Conservation (phyloP, 2,329 filamentous ascomycete genomes). For the Alternaria tenuissima region DNA sequence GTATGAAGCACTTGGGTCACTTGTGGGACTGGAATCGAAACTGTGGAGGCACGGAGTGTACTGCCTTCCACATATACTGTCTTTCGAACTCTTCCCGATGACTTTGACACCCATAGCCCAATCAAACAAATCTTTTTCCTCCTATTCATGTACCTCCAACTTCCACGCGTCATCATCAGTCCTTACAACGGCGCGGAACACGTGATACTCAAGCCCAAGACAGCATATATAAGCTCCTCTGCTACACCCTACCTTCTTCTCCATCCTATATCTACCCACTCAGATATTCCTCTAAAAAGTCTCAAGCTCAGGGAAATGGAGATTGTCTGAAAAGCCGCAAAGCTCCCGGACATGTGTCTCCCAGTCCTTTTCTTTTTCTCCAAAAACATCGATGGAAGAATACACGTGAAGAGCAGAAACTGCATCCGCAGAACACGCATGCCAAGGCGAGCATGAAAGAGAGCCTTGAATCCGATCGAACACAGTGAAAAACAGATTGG, state of each 20-base stretch:
- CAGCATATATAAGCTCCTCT: background rate
- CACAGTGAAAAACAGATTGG: too few relatives aligned
- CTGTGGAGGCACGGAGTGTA: background rate
- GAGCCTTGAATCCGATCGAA: too few relatives aligned
- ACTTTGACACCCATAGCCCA: background rate
- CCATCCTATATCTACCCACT: background rate
- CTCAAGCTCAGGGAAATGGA: too few relatives aligned
- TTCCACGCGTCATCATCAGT: rapidly evolving
- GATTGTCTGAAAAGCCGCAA: too few relatives aligned
- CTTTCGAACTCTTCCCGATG: background rate
- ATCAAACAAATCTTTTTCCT: background rate
- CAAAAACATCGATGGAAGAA: too few relatives aligned
- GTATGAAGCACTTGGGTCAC: too few relatives aligned
- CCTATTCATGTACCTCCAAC: background rate
- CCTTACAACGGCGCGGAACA: rapidly evolving
- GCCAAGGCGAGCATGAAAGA: rapidly evolving
- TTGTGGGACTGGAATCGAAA: background rate
- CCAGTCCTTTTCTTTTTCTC: background rate
- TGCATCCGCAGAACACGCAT: too few relatives aligned
- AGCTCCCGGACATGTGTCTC: too few relatives aligned
- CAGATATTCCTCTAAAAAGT: background rate
- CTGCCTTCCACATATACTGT: too few relatives aligned
- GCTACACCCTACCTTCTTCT: background rate
- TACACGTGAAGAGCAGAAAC: too few relatives aligned
- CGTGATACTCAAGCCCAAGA: background rate